A percentile compares a stretch with the other conserved stretches of the same genome.
Conservation (phyloP, 1,284 basidiomycete genomes). For the Austroboletus rostrupii region DNA sequence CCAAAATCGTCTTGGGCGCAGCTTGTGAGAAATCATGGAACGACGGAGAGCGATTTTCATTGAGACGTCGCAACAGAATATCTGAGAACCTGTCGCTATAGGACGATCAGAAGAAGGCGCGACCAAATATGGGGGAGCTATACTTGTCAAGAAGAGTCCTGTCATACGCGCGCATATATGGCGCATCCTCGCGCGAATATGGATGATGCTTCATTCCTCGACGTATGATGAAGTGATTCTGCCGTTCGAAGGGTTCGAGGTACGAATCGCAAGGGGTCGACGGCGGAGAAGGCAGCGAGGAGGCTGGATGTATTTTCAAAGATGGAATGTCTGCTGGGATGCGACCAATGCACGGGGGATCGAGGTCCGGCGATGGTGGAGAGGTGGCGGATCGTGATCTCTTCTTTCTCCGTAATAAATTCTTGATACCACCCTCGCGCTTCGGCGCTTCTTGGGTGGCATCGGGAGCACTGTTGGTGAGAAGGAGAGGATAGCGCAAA, state of each 20-base stretch:
- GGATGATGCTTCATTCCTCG: conserved; percentile 52
- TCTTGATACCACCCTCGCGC: conserved; percentile 21
- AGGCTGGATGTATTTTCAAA: neutral
- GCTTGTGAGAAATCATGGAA: conserved; percentile 54
- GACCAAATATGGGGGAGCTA: conserved; percentile 20
- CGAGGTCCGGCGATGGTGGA: conserved; percentile 6
- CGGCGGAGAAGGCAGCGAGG: neutral
- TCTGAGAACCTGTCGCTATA: conserved; percentile 56
- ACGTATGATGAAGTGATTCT: conserved; percentile 37
- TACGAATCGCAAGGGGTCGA: conserved; percentile 10
- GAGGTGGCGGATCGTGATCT: conserved; percentile 13
- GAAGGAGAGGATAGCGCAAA: conserved; percentile 9
- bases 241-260: conserved; percentile 25
- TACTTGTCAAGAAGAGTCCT: conserved; percentile 56
- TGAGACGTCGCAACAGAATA: conserved; percentile 49
- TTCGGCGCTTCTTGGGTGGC: conserved; percentile 14
- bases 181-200: conserved; percentile 43
- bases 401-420: conserved; percentile 23
- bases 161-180: conserved; percentile 65
- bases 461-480: conserved; percentile 5
- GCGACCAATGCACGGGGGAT: conserved; percentile 6
- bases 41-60: conserved; percentile 46
- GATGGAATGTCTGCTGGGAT: neutral
- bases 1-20: conserved; percentile 55
- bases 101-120: conserved; percentile 13